These are phyloP conservation scores for Begonia fuchsioides DNA, from an alignment of 306 rosid species.

Conservation along the genomic window DNA sequence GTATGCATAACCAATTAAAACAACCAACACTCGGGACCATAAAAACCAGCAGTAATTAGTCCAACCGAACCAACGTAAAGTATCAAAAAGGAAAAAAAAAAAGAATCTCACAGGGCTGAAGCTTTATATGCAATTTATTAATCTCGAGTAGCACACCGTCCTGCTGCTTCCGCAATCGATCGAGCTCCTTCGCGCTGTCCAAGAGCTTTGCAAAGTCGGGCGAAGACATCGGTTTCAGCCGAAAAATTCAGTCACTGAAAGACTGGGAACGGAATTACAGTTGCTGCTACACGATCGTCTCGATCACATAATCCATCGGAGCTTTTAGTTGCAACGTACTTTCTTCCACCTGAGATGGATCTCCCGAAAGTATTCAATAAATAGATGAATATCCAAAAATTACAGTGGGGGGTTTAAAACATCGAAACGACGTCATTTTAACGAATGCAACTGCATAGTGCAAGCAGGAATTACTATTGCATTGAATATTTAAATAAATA, in stretches of 20 bases:
- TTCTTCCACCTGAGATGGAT: not conserved
- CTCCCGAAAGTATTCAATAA: not conserved
- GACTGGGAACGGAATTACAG: not conserved
- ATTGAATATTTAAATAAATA: no score
- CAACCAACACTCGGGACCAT: not conserved
- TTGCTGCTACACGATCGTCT: not conserved
- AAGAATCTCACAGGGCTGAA: slow-evolving; percentile 38
- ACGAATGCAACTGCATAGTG: no score
- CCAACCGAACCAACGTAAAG: not conserved
- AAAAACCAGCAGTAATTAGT: not conserved
- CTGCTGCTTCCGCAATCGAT: slow-evolving; percentile 73
- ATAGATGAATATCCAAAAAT: no score
- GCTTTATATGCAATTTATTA: slow-evolving; percentile 90
- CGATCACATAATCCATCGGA: not conserved
- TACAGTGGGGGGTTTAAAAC: no score
- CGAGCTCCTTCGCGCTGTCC: slow-evolving; percentile 73
- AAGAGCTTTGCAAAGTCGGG: slow-evolving; percentile 56
- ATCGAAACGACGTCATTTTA: no score
- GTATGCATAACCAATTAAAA: not conserved
- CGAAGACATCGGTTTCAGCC: slow-evolving; percentile 44
- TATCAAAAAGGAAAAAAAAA: not conserved
- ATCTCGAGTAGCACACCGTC: slow-evolving; percentile 60
- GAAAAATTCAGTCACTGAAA: not conserved
- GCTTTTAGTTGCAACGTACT: not conserved
- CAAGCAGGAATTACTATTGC: no score